A percentile compares a stretch with the other conserved stretches of the same genome.
Conservation (phyloP, 768 basidiomycete genomes). For the Boletus rex-veris region DNA sequence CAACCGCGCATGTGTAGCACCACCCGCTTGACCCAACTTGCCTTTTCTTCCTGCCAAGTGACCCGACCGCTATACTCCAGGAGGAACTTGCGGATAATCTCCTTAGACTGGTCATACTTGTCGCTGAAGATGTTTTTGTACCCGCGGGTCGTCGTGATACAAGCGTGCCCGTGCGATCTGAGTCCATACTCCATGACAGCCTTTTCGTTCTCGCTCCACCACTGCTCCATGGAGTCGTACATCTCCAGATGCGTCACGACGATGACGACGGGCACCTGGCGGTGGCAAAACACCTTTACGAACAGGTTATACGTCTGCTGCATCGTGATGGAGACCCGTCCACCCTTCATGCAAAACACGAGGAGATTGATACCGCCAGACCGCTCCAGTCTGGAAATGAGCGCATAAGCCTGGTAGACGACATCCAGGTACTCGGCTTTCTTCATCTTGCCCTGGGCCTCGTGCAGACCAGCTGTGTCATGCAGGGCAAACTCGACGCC, state of each 20-base stretch:
- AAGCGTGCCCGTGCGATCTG: slow-evolving; percentile 35
- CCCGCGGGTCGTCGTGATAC: slow-evolving; percentile 36
- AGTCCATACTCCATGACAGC: slow-evolving; percentile 34
- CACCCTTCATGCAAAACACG: slow-evolving; percentile 31
- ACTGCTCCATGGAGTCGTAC: slow-evolving; percentile 33
- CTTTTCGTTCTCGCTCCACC: slow-evolving; percentile 39
- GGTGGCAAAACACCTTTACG: slow-evolving; percentile 37
- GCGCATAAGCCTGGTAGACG: slow-evolving; percentile 28
- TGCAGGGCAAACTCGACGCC: slow-evolving; percentile 19
- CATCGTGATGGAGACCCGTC: slow-evolving; percentile 22
- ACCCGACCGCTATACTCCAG: slow-evolving; percentile 13
- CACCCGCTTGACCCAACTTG: slow-evolving; percentile 25
- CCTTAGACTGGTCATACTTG: slow-evolving; percentile 34
- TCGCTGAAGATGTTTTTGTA: slow-evolving; percentile 18
- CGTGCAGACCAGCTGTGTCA: slow-evolving; percentile 29
- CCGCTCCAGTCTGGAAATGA: slow-evolving; percentile 32
- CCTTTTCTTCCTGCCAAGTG: slow-evolving; percentile 25
- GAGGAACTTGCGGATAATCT: slow-evolving; percentile 19
- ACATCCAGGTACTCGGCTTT: slow-evolving; percentile 23
- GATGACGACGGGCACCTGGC: slow-evolving; percentile 30
- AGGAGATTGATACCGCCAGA: slow-evolving; percentile 28
- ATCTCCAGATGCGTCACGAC: slow-evolving; percentile 37
- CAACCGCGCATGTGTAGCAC: slow-evolving; percentile 24
- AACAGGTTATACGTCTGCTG: slow-evolving; percentile 35
- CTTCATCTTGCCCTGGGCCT: slow-evolving; percentile 24